These are phyloP conservation scores for Fraxinus sp. DNA, from an alignment of 305 asterid species.

Conservation along the genomic window DNA sequence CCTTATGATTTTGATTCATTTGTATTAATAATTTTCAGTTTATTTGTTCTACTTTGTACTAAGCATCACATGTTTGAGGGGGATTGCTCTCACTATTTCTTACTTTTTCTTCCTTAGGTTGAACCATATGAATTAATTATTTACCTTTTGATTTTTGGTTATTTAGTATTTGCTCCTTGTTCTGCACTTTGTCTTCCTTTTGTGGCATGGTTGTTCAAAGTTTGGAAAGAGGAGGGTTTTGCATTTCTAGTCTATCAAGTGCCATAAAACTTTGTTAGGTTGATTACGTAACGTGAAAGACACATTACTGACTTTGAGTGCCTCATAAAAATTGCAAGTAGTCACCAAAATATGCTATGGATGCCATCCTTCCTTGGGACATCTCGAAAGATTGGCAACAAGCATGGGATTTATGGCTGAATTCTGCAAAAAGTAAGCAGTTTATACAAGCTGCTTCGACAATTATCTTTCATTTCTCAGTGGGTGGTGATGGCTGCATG, in stretches of 20 bases:
- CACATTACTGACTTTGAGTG: background rate
- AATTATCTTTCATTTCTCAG: background rate
- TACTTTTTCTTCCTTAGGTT: slow-evolving; percentile 11
- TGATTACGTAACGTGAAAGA: background rate
- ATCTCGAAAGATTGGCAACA: background rate
- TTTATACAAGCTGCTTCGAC: background rate
- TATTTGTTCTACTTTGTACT: slow-evolving; percentile 6
- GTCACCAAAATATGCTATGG: background rate
- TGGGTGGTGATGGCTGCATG: background rate
- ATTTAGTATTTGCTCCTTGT: background rate
- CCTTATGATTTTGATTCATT: slow-evolving; percentile 3
- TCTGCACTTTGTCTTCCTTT: background rate
- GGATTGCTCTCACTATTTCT: slow-evolving; percentile 12
- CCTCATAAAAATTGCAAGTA: background rate
- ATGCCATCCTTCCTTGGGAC: background rate
- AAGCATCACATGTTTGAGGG: slow-evolving; percentile 6
- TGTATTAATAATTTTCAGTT: background rate
- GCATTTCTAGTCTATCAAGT: background rate
- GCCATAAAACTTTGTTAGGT: background rate
- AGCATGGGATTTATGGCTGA: background rate
- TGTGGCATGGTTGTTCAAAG: background rate
- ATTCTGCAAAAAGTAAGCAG: background rate
- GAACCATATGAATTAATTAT: background rate
- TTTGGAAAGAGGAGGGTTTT: slow-evolving; percentile 1
- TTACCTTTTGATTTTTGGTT: background rate